phyloP scores from a whole-genome alignment of 352 stramenopile genomes.

The Phytophthora citrophthora region DNA sequence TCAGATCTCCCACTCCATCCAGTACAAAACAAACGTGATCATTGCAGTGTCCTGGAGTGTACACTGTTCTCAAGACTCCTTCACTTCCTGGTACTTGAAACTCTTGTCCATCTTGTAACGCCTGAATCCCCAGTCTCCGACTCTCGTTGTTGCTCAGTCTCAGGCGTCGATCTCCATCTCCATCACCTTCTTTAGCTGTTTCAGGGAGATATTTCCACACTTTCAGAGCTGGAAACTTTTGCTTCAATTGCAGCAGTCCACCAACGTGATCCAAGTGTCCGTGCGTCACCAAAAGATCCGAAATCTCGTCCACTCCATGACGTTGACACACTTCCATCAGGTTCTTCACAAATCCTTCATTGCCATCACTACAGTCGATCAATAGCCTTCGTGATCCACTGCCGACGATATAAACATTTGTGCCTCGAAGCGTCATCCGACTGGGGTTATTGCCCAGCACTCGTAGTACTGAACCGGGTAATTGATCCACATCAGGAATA shows the following conservation, averaged over 20 bases:
- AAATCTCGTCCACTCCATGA: conserved; percentile 58
- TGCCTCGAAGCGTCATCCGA: conserved; percentile 89
- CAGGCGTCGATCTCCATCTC: conserved; percentile 44
- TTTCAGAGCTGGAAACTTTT: conserved; percentile 55
- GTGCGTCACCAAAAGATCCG: conserved; percentile 89
- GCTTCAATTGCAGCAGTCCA: conserved; percentile 65
- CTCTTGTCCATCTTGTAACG: conserved; percentile 45
- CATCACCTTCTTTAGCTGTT: conserved; percentile 13
- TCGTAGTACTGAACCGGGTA: conserved; percentile 65
- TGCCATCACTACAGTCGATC: conserved; percentile 84
- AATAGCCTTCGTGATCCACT: conserved; percentile 62
- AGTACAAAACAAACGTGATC: conserved; percentile 88
- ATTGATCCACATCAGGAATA: conserved; percentile 45
- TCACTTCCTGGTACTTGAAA: conserved; percentile 35
- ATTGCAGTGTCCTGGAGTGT: conserved; percentile 86
- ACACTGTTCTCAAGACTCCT: conserved; percentile 56
- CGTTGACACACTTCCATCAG: conserved; percentile 51
- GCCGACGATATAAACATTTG: conserved; percentile 92
- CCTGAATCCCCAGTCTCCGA: conserved; percentile 47
- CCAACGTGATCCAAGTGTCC: conserved; percentile 91
- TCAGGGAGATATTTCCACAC: conserved; percentile 78
- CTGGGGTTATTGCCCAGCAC: conserved; percentile 88
- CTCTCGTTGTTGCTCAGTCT: conserved; percentile 59
- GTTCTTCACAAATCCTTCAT: conserved; percentile 49
- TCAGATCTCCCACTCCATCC: conserved; percentile 28